Base-by-base conservation (phyloP, 192 early-diverging fungal species). In the Tieghemiomyces parasiticus region DNA sequence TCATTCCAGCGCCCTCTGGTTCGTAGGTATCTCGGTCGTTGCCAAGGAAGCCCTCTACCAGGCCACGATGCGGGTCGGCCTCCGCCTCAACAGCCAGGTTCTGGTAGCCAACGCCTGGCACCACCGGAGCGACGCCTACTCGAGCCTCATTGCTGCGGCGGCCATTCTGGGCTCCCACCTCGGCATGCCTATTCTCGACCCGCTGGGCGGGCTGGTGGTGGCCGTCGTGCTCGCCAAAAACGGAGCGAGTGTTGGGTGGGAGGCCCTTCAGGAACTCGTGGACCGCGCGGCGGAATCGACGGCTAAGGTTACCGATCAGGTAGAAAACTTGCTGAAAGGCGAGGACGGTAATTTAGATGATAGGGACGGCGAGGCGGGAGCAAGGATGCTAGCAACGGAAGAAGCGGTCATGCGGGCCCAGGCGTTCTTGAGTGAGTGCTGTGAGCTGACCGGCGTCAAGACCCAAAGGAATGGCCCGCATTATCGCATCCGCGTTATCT, bases 91-190 rank as follows among this genome's bases (percentile, higher is more conserved):
- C 32, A 83, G 80, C 25, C 73, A 82, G 46, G 87, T 92, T 0
- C 69, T 92, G 29, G 64, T 87, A 6, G 89, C 89, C 20, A 91
- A 91, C 68, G 89, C 89, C 52, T 91, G 85, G 84, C 89, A 92
- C 55, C 89, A 92, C 61, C 84, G 89, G 31, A 78, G 79, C 46
- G 89, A 92, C 66, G 83, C 85, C 4, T 67, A 74, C 67, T 81
- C 81, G 22, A 84, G 82, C 46, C 42, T 85, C 28, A 83, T 92
- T 26, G 84, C 86, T 0, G 67, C 88, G 1, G 83, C 62, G 34
- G 86, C 86, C 4, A 87, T 92, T 33, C 81, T 70, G 14, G 89
- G 89, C 1, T 81, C 81, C 24, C 80, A 81, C 53, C 61, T 80
- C 59, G 89, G 89, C 13, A 65, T 83, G 19, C 78, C 80, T 16